Percentiles rank a stretch among this genome's conserved stretches.
Conservation (phyloP, 164 flowering plant genomes). For the Aristolochia contorta region DNA sequence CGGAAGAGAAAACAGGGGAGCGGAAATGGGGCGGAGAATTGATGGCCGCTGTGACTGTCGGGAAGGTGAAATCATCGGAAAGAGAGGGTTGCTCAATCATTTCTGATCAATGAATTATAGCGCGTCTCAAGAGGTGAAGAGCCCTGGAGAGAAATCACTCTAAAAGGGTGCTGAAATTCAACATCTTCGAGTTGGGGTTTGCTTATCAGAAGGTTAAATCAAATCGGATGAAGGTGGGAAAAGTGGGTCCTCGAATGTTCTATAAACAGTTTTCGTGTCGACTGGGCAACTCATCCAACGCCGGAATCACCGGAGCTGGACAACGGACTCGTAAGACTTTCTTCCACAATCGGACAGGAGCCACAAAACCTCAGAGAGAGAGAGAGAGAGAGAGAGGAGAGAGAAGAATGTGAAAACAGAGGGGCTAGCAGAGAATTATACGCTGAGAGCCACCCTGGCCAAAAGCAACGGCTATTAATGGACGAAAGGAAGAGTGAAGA, state of each 20-base stretch:
- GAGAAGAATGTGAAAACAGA: background rate
- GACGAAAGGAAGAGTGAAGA: background rate
- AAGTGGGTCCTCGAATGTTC: conserved; percentile 2
- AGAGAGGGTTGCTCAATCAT: conserved; percentile 6
- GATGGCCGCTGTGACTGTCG: conserved; percentile 15
- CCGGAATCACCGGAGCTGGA: conserved; percentile 8
- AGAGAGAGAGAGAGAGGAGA: background rate
- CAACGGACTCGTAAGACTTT: background rate
- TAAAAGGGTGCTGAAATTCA: background rate
- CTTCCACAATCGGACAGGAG: background rate
- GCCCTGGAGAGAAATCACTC: background rate
- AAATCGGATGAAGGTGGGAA: background rate
- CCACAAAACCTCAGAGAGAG: background rate
- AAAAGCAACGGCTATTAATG: conserved; percentile 1
- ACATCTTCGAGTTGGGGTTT: background rate
- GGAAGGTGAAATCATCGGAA: conserved; percentile 48
- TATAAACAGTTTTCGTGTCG: conserved; percentile 4
- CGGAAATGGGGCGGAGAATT: conserved; percentile 6
- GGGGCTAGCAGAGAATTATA: background rate
- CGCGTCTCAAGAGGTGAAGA: too few relatives aligned
- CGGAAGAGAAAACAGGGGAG: conserved; percentile 17
- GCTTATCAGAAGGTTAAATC: background rate
- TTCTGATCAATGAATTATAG: too few relatives aligned
- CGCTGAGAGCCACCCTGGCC: background rate
- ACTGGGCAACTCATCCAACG: conserved; percentile 20